These are phyloP conservation scores for Neurospora sp. DNA, from an alignment of 495 filamentous ascomycete species.

Conservation along the genomic window DNA sequence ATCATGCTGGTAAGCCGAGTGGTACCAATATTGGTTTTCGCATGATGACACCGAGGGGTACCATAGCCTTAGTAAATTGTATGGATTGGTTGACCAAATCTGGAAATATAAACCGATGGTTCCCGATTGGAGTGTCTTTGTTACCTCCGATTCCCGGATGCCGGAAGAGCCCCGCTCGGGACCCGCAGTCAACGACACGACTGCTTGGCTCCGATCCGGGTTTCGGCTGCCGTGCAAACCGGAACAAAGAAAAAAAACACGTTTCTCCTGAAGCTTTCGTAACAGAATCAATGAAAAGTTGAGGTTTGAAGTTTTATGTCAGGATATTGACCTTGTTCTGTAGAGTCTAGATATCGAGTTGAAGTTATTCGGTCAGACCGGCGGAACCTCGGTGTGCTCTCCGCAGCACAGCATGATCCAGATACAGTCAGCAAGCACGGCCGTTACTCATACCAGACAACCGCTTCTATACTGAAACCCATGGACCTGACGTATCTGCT, in stretches of 20 bases:
- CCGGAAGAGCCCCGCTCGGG: background rate
- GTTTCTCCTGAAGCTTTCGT: too few relatives aligned
- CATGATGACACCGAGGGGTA: background rate
- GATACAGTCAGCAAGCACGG: background rate
- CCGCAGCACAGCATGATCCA: background rate
- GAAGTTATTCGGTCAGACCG: background rate
- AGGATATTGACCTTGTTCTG: background rate
- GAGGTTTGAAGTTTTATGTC: background rate
- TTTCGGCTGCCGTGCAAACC: background rate
- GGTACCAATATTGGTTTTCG: background rate
- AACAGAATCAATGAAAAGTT: background rate
- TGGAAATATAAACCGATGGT: background rate
- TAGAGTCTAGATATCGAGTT: background rate
- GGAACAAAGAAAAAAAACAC: background rate
- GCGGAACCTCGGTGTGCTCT: background rate
- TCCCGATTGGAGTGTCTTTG: background rate
- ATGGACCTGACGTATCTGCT: background rate
- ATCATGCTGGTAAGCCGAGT: background rate
- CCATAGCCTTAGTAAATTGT: background rate
- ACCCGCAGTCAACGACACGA: background rate
- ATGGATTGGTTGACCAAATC: background rate
- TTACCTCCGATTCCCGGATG: background rate
- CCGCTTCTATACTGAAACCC: background rate
- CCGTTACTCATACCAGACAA: background rate
- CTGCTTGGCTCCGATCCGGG: background rate